These are phyloP conservation scores for Neonectria neomacrospora DNA, from an alignment of 2,329 filamentous ascomycete genomes.

Conservation along the genomic window DNA sequence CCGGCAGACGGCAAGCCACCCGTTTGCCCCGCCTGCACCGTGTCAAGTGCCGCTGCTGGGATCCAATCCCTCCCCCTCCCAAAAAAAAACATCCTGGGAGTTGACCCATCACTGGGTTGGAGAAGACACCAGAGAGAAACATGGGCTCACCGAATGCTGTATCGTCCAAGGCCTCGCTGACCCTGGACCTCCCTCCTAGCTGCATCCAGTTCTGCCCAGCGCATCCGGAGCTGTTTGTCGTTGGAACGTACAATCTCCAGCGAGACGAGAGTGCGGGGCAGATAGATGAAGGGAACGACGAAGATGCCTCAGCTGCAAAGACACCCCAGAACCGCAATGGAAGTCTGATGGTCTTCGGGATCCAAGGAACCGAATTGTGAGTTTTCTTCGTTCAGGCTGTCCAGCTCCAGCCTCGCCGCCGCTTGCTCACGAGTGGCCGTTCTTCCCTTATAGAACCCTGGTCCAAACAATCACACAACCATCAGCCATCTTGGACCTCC, in stretches of 20 bases:
- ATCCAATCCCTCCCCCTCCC: too few species aligned
- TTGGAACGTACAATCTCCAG: conserved; percentile 87
- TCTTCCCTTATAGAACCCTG: conserved; percentile 56
- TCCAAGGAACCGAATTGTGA: conserved; percentile 67
- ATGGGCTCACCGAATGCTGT: conserved; percentile 46
- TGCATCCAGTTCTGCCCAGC: conserved; percentile 79
- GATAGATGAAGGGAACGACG: conserved; percentile 36
- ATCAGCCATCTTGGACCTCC: conserved; percentile 85
- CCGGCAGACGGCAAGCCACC: conserved; percentile 30
- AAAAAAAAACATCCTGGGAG: conserved; percentile 3
- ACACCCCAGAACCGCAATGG: conserved; percentile 75
- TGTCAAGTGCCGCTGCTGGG: conserved; percentile 19
- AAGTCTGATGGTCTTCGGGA: conserved; percentile 74
- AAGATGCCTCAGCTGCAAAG: conserved; percentile 41
- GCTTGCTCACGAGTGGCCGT: conserved; percentile 23
- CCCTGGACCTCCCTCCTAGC: conserved; percentile 76
- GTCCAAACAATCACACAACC: conserved; percentile 71
- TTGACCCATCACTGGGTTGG: neutral
- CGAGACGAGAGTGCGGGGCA: conserved; percentile 50
- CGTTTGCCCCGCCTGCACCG: conserved; percentile 37
- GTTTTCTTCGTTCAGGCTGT: conserved; percentile 42
- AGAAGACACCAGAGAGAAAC: neutral
- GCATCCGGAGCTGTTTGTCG: conserved; percentile 73
- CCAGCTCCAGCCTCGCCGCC: neutral
- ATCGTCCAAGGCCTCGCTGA: conserved; percentile 59